Base-by-base conservation (phyloP, 805 yeast genomes). In the Candida taoyuanica region DNA sequence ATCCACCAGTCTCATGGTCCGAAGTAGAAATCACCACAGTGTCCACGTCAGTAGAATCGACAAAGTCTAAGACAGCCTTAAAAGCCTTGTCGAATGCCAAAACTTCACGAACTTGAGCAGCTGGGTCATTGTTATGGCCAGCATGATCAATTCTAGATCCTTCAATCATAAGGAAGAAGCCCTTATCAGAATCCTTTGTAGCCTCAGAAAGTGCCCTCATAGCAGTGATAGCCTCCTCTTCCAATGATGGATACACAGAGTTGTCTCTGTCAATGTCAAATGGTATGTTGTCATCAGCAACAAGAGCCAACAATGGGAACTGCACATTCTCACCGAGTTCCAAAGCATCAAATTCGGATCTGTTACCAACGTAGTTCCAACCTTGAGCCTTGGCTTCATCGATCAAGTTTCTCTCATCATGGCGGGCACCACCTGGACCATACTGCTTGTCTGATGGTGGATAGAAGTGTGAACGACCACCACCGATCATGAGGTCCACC, bases 1-100 rank as follows among this genome's bases (percentile, higher is more conserved):
- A 70, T 0, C 97, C 98, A 46, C 98, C 98, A 18, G 97, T 89
- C 60, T 89, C 98, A 65, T 89, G 98, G 60, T 89, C 97, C 17
- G 94, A 82, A 2, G 96, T 87, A 18, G 91, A 78, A 29, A 89
- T 68, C 29, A 86, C 73, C 31, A 83, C 67, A 3, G 96, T 86
- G 50, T 87, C 96, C 11, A 74, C 78, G 35, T 83, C 86, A 2
- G 83, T 55, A 7, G 68, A 56, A 49, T 81, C 78, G 27, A 82
- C 85, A 58, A 77, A 87, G 29, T 84, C 76, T 37, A 76, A 62
- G 3, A 81, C 95, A 9, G 85, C 83, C 44, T 73, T 61, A 63
- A 85, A 86, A 4, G 95, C 88, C 43, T 76, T 77, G 58, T 85
- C 95, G 59, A 78, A 89, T 2, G 94, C 96, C 50, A 88, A 65